Evolutionary conservation across 202 grass and related monocot genomes (phyloP), one percentile per base, ranked within the genome.

Genomic region (Carex sylvatica): DNA sequence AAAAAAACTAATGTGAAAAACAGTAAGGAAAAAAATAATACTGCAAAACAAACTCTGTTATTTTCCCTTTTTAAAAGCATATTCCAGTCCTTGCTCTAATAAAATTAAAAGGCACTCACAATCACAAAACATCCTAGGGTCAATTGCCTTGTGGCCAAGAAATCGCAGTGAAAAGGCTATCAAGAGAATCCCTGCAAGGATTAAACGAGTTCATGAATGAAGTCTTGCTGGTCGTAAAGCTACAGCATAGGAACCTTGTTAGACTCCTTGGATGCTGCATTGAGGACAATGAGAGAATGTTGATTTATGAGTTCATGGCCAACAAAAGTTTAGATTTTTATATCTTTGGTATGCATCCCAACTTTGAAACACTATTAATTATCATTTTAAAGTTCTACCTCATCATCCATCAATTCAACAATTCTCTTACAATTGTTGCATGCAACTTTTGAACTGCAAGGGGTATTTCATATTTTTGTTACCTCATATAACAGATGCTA

Each of bases 241-340:
- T 96, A 65, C 93, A 96, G 62, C 93, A 93, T 26, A 88, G 80
- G 54, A 96, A 93, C 84, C 90, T 96, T 56, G 93, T 93, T 71
- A 54, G 70, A 53, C 85, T 96, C 2, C 33, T 96, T 28, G 93
- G 91, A 19, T 93, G 93, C 28, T 89, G 93, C 78, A 86, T 93
- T 49, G 71, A 96, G 30, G 80, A 36, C 52, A 87, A 89, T 35
- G 93, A 96, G 83, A 86, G 86, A 80, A 14, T 91, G 54, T 80
- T 96, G 59, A 64, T 96, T 13, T 91, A 92, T 0, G 88, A 96
- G 59, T 92, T 84, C 28, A 86, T 90, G 88, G 78, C 79, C 38
- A 96, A 96, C 80, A 93, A 84, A 84, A 96, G 93, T 35, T 86
- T 96, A 60, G 87, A 92, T 88, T 84, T 88, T 13, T 96, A 89